Evolutionary conservation across 768 basidiomycete species (phyloP), one percentile per base, ranked within the genome.

Genomic region (Rhizopogon salebrosus): DNA sequence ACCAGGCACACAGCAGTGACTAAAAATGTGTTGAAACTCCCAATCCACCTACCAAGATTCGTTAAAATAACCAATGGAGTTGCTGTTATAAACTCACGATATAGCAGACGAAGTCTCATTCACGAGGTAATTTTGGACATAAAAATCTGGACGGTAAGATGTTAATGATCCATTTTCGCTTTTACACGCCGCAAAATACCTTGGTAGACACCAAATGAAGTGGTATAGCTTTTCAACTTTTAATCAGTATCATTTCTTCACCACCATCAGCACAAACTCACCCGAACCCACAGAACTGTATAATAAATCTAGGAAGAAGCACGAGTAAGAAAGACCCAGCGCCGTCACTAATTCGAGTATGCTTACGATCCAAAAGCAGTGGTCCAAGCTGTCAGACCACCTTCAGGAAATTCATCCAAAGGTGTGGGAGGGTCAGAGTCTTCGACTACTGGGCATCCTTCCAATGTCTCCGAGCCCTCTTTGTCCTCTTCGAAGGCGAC

Each of bases 151-250:
- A 39, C n/a, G 9, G 31, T 22, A 26, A 46, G 2, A 4, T 4
- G 22, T 29, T 22, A 11, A 22, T 18, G 9, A 49, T 65, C 62
- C 5, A 3, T 36, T 22, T 29, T n/a, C 9, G 31, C 10, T 34
- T 34, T 34, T 13, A 13, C 4, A 13, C 13, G 31, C 9, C 1
- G 3, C n/a, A 26, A n/a, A n/a, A 6, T 48, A 59, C 64, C 66
- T 62, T 70, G 64, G 51, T 68, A 70, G 6, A 68, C 67, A 23
- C 67, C 68, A 49, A 61, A 70, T 9, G 66, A 62, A 35, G 57
- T 61, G 11, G 63, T 60, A 48, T 70, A 67, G 3, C 67, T 45
- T 13, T 23, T 45, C n/a, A 9, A 24, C 23, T 45, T 9, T 37
- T 18, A 16, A 29, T 10, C 7, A 8, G 16, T 5, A n/a, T 20